phyloP scores from a whole-genome alignment of 805 yeast genomes.

The Teunomyces kruisii region DNA sequence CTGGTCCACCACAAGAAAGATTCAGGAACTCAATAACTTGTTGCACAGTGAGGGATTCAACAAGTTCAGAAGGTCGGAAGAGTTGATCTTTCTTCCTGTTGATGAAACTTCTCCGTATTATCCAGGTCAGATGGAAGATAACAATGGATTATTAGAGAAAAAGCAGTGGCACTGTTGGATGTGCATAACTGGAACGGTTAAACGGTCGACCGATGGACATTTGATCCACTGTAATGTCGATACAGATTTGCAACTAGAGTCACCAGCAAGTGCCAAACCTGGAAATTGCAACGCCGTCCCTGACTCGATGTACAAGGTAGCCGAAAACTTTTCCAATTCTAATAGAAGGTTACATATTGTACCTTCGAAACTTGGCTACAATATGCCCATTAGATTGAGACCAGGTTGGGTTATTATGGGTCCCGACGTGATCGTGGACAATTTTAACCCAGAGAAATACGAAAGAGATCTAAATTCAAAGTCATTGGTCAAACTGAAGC shows the following conservation, averaged over 20 bases:
- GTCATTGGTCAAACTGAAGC: constrained; percentile 27
- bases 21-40: constrained; percentile 58
- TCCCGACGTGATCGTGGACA: constrained; percentile 78
- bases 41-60: constrained; percentile 51
- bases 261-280: constrained; percentile 9
- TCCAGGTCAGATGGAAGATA: constrained; percentile 48
- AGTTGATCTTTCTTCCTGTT: constrained; percentile 77
- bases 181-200: constrained; percentile 94
- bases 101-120: constrained; percentile 62
- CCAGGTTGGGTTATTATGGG: constrained; percentile 91
- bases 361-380: constrained; percentile 67
- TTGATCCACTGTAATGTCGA: constrained; percentile 90
- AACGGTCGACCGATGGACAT: constrained; percentile 80
- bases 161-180: constrained; percentile 97
- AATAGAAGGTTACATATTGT: constrained; percentile 81
- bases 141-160: constrained; percentile 50
- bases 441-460: constrained; percentile 47
- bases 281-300: constrained; percentile 46
- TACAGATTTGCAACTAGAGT: constrained; percentile 79
- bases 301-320: constrained; percentile 70
- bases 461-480: constrained; percentile 30
- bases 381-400: constrained; percentile 63
- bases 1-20: constrained; percentile 81
- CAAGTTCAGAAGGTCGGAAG: constrained; percentile 84
- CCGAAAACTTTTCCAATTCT: constrained; percentile 86